Conservation (phyloP, 352 stramenopile genomes). For the Phytophthora litchii region DNA sequence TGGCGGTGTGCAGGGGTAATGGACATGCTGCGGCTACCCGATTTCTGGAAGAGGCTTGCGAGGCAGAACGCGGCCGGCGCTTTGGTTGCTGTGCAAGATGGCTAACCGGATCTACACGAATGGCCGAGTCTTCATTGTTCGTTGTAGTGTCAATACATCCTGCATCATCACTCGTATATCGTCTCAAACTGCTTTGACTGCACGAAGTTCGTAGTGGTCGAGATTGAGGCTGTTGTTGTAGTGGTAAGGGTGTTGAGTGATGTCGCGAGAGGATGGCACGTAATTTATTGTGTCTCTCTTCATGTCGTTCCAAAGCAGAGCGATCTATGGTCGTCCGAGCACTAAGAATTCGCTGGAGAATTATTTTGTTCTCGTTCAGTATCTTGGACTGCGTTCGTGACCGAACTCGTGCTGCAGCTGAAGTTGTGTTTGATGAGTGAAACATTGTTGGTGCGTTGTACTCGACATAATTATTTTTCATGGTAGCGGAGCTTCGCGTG, state of each 20-base stretch:
- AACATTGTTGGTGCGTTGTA: conserved; percentile 44
- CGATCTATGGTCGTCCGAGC: conserved; percentile 53
- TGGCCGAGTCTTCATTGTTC: conserved; percentile 4
- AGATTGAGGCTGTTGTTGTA: conserved; percentile 9
- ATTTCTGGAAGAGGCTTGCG: conserved; percentile 8
- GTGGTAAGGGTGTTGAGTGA: conserved; percentile 25
- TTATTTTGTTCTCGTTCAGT: conserved; percentile 53
- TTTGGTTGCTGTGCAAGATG: conserved; percentile 20
- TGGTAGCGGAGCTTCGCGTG: conserved; percentile 46
- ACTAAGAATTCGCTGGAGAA: conserved; percentile 54
- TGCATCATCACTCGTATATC: background rate
- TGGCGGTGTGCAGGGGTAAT: conserved; percentile 10
- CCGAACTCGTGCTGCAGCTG: conserved; percentile 25
- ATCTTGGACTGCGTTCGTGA: conserved; percentile 49
- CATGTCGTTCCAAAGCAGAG: conserved; percentile 39
- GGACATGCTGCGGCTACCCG: conserved; percentile 2
- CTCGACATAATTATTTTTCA: conserved; percentile 58
- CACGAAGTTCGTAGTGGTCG: conserved; percentile 9
- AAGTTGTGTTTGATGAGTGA: conserved; percentile 36
- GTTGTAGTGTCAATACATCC: background rate
- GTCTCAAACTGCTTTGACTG: conserved; percentile 22
- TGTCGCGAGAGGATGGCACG: conserved; percentile 50
- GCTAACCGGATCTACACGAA: conserved; percentile 14
- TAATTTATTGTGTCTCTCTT: conserved; percentile 49
- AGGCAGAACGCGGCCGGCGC: conserved; percentile 20